Evolutionary conservation across 2,329 filamentous ascomycete species (phyloP).

Genomic region (Colletotrichum eleusines): DNA sequence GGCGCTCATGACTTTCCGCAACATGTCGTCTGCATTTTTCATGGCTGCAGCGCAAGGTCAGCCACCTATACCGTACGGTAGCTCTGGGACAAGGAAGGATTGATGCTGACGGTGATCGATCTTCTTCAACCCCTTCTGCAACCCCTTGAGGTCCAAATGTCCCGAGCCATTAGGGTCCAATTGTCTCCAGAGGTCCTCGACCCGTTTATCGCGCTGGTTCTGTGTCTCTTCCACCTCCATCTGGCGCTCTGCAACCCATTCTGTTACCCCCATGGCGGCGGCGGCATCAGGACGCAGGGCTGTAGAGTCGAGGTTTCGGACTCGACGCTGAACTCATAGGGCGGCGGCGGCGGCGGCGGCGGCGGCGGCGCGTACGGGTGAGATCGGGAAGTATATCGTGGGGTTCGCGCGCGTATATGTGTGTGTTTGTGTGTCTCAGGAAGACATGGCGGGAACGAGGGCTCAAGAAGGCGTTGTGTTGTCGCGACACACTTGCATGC

Average conservation of each 20-base stretch:
- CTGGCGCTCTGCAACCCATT: constrained; percentile 64
- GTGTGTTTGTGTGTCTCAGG: background rate
- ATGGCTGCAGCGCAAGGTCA: constrained; percentile 62
- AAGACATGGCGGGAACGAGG: constrained; percentile 32
- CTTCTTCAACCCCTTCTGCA: constrained; percentile 86
- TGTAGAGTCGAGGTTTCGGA: constrained; percentile 45
- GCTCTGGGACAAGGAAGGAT: constrained; percentile 11
- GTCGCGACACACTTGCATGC: constrained; percentile 40
- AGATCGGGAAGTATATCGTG: constrained; percentile 6
- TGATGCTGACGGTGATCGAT: constrained; percentile 85
- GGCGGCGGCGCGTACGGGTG: background rate
- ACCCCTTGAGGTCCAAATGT: constrained; percentile 83
- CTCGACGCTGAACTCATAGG: constrained; percentile 47
- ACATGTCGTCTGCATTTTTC: constrained; percentile 91
- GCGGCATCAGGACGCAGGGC: constrained; percentile 42
- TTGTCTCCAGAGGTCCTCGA: constrained; percentile 85
- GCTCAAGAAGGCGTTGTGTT: constrained; percentile 21
- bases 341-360: constrained; percentile 19
- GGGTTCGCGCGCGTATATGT: background rate
- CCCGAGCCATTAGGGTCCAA: constrained; percentile 83
- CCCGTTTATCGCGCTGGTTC: constrained; percentile 82
- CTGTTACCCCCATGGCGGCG: constrained; percentile 58
- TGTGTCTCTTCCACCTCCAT: constrained; percentile 81
- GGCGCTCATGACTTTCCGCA: constrained; percentile 81
- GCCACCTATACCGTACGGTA: constrained; percentile 16